Percentiles rank a stretch among this genome's conserved stretches.
These are phyloP conservation scores for Jacaranda mimosifolia DNA, from an alignment of 257 asterid species.

Conservation along the genomic window DNA sequence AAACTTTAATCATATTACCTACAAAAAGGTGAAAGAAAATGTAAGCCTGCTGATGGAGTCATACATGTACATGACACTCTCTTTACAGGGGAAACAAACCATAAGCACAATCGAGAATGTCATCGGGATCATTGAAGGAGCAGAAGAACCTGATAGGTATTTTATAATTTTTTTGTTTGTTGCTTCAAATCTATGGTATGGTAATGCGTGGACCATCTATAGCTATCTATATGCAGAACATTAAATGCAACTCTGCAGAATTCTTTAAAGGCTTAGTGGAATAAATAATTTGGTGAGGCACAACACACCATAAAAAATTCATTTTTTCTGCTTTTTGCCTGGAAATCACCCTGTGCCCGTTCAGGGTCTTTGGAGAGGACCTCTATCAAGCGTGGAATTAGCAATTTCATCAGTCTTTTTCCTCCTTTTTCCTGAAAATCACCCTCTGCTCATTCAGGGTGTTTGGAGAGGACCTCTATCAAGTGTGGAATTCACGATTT, in stretches of 20 bases:
- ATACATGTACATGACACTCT: background rate
- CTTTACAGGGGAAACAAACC: constrained; percentile 82
- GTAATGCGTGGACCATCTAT: background rate
- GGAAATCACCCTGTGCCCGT: too few relatives aligned
- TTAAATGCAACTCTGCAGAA: background rate
- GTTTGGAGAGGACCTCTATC: too few relatives aligned
- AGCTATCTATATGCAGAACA: background rate
- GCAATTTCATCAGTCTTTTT: too few relatives aligned
- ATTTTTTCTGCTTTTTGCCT: too few relatives aligned
- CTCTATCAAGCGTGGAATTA: too few relatives aligned
- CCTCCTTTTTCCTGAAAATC: too few relatives aligned
- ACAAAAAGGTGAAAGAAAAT: background rate
- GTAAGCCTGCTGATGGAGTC: background rate
- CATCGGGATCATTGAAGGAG: constrained; percentile 83
- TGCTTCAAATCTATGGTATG: background rate
- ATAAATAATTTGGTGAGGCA: too few relatives aligned
- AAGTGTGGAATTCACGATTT: too few relatives aligned
- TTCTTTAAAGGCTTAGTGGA: too few relatives aligned
- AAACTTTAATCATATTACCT: background rate
- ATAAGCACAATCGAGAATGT: constrained; percentile 82
- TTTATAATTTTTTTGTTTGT: background rate
- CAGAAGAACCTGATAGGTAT: constrained; percentile 87
- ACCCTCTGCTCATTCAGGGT: too few relatives aligned
- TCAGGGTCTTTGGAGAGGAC: too few relatives aligned
- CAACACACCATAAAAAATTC: too few relatives aligned